Percentiles rank a stretch among this genome's conserved stretches.
These are phyloP conservation scores for Wickerhamomyces sp. DNA, from an alignment of 1,139 yeast species.

Conservation along the genomic window DNA sequence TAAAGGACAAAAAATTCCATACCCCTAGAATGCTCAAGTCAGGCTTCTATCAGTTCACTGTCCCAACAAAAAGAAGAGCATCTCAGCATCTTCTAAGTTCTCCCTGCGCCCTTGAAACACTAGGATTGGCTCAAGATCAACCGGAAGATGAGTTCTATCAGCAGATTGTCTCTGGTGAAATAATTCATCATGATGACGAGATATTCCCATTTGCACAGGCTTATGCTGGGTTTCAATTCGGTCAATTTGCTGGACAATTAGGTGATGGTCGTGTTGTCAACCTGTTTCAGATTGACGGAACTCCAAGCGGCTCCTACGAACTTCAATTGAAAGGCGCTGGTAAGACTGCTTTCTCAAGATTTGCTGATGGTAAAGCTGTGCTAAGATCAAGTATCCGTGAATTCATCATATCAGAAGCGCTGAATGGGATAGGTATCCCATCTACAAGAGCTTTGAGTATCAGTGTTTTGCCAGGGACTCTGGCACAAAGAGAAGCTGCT, in stretches of 20 bases:
- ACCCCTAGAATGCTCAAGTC: constrained; percentile 54
- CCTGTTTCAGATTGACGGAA: constrained; percentile 58
- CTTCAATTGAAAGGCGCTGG: constrained; percentile 92
- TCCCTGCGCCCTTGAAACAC: constrained; percentile 52
- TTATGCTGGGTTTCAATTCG: constrained; percentile 96
- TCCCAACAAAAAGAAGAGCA: constrained; percentile 56
- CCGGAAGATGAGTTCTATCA: constrained; percentile 38
- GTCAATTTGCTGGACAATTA: constrained; percentile 92
- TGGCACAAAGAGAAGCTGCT: constrained; percentile 64
- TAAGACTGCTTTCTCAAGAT: constrained; percentile 82
- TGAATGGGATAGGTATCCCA: constrained; percentile 80
- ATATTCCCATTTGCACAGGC: constrained; percentile 84
- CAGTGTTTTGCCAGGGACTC: constrained; percentile 65
- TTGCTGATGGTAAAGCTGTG: constrained; percentile 97
- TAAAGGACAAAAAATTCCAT: constrained; percentile 29
- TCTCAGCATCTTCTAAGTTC: constrained; percentile 58
- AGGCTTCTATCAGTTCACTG: constrained; percentile 69
- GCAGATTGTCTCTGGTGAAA: constrained; percentile 60
- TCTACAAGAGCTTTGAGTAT: constrained; percentile 79
- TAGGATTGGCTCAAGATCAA: constrained; percentile 42
- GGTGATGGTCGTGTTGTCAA: constrained; percentile 94
- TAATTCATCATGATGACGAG: constrained; percentile 32
- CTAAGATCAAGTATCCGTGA: constrained; percentile 84
- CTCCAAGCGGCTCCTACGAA: constrained; percentile 40
- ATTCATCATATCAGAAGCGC: constrained; percentile 77